phyloP scores from a whole-genome alignment of 768 basidiomycete genomes.

The Tricholoma bakamatsutake region DNA sequence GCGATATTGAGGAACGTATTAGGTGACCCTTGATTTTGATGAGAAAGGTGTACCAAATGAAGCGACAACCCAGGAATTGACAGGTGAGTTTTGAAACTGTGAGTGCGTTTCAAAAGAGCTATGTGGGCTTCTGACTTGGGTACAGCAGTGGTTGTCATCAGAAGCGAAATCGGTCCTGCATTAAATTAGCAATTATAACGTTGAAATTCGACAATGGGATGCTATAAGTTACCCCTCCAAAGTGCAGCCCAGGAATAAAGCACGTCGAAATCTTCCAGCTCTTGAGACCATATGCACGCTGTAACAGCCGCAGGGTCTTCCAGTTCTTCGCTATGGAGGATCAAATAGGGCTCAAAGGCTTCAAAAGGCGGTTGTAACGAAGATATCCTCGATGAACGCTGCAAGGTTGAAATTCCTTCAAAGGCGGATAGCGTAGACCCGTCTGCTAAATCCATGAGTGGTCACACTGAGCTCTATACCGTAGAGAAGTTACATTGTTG shows the following conservation, averaged over 20 bases:
- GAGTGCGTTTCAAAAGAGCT: conserved; percentile 22
- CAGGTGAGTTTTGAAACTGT: conserved; percentile 15
- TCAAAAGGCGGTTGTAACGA: conserved; percentile 19
- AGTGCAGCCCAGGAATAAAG: conserved; percentile 28
- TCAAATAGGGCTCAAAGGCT: conserved; percentile 31
- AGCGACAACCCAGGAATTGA: conserved; percentile 28
- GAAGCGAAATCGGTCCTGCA: conserved; percentile 43
- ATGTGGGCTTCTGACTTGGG: conserved; percentile 20
- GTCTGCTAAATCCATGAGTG: conserved; percentile 2
- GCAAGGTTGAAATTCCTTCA: conserved; percentile 22
- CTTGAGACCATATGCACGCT: conserved; percentile 47
- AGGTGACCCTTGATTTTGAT: conserved; percentile 30
- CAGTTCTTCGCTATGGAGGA: conserved; percentile 15
- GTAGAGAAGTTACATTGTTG: neutral
- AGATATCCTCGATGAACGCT: conserved; percentile 31
- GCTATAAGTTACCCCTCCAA: conserved; percentile 36
- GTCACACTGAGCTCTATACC: neutral
- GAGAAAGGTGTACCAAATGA: conserved; percentile 42
- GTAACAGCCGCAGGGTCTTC: conserved; percentile 22
- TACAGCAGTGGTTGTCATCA: conserved; percentile 32
- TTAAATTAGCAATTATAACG: neutral
- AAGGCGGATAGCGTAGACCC: conserved; percentile 14
- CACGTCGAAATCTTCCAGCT: conserved; percentile 25
- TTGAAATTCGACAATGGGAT: neutral
- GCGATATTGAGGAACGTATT: conserved; percentile 60